phyloP scores from a whole-genome alignment of 2,329 filamentous ascomycete genomes.

The Phaeosphaeria sp. region DNA sequence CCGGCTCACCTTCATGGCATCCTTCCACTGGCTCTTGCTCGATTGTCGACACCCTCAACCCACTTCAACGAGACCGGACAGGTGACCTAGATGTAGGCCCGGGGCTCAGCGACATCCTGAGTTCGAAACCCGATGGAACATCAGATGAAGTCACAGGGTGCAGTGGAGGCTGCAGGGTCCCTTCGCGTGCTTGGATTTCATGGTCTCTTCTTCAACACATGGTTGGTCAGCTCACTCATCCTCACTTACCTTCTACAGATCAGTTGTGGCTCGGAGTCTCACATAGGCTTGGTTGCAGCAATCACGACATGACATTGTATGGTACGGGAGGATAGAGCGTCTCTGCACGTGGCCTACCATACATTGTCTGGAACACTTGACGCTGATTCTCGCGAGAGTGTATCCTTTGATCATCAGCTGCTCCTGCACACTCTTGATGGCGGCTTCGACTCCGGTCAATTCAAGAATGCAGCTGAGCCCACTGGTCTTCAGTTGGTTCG shows the following conservation, averaged over 20 bases:
- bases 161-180: conserved; percentile 6
- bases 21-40: conserved; percentile 3
- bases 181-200: not conserved
- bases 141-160: conserved; percentile 9
- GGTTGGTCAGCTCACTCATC: not conserved
- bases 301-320: not conserved
- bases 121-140: conserved; percentile 7
- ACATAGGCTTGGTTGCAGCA: conserved; percentile 1
- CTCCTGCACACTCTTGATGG: conserved; percentile 9
- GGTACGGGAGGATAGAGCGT: conserved; percentile 6
- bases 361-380: not conserved
- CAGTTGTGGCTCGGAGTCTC: not conserved
- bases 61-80: conserved; percentile 1
- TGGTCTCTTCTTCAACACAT: not conserved
- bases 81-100: conserved; percentile 6
- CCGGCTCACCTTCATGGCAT: conserved; percentile 2
- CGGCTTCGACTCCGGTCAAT: conserved; percentile 8
- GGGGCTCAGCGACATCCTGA: conserved; percentile 3
- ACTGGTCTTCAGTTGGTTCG: not conserved
- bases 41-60: not conserved
- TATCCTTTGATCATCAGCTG: conserved; percentile 3
- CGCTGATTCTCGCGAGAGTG: not conserved
- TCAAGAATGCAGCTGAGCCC: conserved; percentile 7
- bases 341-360: conserved; percentile 6
- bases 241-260: not conserved